Conservation (phyloP, 805 yeast genomes). For the Teunomyces atbi region DNA sequence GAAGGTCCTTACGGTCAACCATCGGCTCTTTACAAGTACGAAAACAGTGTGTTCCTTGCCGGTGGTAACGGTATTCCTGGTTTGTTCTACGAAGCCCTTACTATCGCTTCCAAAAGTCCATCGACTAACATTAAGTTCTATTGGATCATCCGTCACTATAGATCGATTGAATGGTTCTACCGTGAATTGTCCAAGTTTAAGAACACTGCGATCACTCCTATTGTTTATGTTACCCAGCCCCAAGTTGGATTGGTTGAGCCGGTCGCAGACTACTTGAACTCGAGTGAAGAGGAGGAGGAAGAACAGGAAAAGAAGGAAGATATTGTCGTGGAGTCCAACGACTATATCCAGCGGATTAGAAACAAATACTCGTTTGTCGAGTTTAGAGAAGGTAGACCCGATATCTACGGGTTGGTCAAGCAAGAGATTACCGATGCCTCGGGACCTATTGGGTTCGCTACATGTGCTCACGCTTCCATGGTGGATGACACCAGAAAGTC, state of each 20-base stretch:
- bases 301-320: conserved; percentile 14
- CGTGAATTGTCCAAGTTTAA: conserved; percentile 33
- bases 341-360: conserved; percentile 14
- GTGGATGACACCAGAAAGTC: conserved; percentile 33
- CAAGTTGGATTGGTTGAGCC: conserved; percentile 14
- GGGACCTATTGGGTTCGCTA: conserved; percentile 46
- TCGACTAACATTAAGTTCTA: conserved; percentile 24
- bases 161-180: conserved; percentile 40
- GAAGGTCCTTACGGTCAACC: conserved; percentile 43
- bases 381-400: conserved; percentile 46
- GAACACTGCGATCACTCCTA: conserved; percentile 31
- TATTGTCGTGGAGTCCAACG: conserved; percentile 8
- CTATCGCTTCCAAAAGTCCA: conserved; percentile 17
- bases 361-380: conserved; percentile 35
- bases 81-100: conserved; percentile 30
- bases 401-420: conserved; percentile 30
- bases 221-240: conserved; percentile 43
- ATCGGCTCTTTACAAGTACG: conserved; percentile 30
- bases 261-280: conserved; percentile 6
- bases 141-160: conserved; percentile 42
- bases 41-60: conserved; percentile 26
- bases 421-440: conserved; percentile 34
- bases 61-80: conserved; percentile 47
- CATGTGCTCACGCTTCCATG: conserved; percentile 50
- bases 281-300: conserved; percentile 11